phyloP scores from a whole-genome alignment of 202 grass and related monocot genomes.

The Hordeum pubiflorum region DNA sequence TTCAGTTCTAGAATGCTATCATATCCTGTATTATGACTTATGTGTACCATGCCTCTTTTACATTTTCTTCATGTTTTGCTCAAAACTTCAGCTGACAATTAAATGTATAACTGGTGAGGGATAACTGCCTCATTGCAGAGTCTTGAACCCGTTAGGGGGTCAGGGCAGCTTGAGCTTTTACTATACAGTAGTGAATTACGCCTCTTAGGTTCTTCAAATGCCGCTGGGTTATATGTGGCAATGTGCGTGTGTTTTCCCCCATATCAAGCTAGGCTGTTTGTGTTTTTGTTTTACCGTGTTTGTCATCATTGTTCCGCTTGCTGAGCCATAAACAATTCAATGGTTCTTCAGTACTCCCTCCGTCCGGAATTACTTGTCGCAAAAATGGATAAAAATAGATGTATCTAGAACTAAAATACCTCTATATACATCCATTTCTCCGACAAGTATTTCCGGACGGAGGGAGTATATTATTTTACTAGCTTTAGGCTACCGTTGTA shows the following conservation, averaged over 20 bases:
- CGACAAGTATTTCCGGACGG: too few species aligned
- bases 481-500: background rate
- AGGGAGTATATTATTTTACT: background rate
- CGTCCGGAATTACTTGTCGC: too few species aligned
- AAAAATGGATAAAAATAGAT: too few species aligned
- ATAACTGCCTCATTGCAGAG: background rate
- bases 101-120: background rate
- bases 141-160: background rate
- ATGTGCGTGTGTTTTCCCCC: background rate
- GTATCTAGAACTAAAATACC: too few species aligned
- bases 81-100: background rate
- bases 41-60: background rate
- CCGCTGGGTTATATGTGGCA: background rate
- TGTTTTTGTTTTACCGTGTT: background rate
- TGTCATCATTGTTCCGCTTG: background rate
- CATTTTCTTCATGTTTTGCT: background rate
- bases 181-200: background rate
- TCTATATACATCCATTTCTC: too few species aligned
- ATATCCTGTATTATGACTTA: background rate
- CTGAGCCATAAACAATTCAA: too few species aligned
- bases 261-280: background rate
- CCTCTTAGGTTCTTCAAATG: background rate
- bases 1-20: slow-evolving; percentile 2
- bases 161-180: background rate
- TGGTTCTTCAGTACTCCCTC: background rate